Base-by-base conservation (phyloP, 176 grass and related monocot species). In the Phoenix roebelenii region DNA sequence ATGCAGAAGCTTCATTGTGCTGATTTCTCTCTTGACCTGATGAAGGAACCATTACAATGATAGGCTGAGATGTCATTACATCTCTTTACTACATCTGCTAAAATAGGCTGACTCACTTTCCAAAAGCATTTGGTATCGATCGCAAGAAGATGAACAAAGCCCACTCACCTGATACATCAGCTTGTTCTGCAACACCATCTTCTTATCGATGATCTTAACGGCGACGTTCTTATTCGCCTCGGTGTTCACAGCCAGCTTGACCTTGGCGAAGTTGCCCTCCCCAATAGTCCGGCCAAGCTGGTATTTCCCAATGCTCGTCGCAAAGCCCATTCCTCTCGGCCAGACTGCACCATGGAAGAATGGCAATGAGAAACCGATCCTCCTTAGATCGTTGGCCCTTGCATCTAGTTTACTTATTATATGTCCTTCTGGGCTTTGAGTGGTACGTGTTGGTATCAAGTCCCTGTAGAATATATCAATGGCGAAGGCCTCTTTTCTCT, bases 261-360 rank as follows among this genome's bases (percentile, higher is more conserved):
- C 88, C 76, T 92, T 92, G 15, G 88, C 80, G 68, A 92, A 92
- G 18, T 61, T 51, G 55, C 88, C 88, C 65, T 83, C 83, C 5
- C 88, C 88, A 55, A 92, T 68, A 29, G 88, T 87, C 55, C 79
- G 48, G 25, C 80, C 76, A 1, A 92, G 59, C 17, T 61, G 66
- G 73, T 92, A 92, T 72, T 69, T 92, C 15, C 83, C 88, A 1
- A 87, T 17, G 56, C 7, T 81, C 61, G 66, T 60, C 65, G 19
- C 16, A 16, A 69, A 64, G 57, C 76, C 79, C 72, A 83, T 83
- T 44, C 32, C 52, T 63, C 63, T 22, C 50, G 3, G 3, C 15
- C 44, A 22, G 17, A 18, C 23, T 39, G 7, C 15, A 25, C 58
- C 16, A 19, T 12, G n/a, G 5, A 54, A 16, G 35, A 16, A 24